Conservation (phyloP, 768 basidiomycete species). For the Rhizopogon sp. region DNA sequence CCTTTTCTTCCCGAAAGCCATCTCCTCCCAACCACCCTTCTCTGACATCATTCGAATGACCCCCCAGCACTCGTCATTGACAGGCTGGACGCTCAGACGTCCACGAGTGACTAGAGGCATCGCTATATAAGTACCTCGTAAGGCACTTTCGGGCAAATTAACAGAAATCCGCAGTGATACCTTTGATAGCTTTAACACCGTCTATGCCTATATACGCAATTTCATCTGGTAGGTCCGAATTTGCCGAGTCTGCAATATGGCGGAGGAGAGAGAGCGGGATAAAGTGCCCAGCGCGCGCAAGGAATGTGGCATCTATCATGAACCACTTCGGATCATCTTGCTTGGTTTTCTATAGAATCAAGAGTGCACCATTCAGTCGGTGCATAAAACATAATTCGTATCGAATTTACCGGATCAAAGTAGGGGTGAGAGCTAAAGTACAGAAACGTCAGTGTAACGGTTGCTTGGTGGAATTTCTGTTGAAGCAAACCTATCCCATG, state of each 20-base stretch:
- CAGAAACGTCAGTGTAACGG: constrained; percentile 5
- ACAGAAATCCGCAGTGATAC: constrained; percentile 28
- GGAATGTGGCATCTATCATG: constrained; percentile 83
- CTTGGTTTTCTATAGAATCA: constrained; percentile 62
- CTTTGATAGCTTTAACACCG: constrained; percentile 60
- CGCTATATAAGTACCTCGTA: constrained; percentile 28
- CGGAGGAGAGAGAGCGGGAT: constrained; percentile 75
- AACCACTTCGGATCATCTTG: constrained; percentile 79
- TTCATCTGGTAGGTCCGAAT: constrained; percentile 39
- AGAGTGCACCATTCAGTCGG: neutral
- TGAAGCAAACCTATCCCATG: constrained; percentile 74
- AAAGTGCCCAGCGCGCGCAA: constrained; percentile 60
- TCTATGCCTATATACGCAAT: constrained; percentile 64
- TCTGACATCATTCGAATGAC: constrained; percentile 57
- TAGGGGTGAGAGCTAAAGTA: constrained; percentile 66
- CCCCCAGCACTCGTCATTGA: constrained; percentile 60
- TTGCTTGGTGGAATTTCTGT: constrained; percentile 5
- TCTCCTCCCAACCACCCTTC: constrained; percentile 73
- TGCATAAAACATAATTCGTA: neutral
- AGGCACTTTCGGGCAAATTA: neutral
- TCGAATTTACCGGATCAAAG: constrained; percentile 56
- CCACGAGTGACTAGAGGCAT: constrained; percentile 83
- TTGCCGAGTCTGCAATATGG: constrained; percentile 43
- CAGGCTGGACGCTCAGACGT: constrained; percentile 84
- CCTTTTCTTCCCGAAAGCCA: constrained; percentile 37